Evolutionary conservation across 1,284 basidiomycete species (phyloP), one percentile per base, ranked within the genome.

Genomic region (Anthracocystis panici-leucophaei): DNA sequence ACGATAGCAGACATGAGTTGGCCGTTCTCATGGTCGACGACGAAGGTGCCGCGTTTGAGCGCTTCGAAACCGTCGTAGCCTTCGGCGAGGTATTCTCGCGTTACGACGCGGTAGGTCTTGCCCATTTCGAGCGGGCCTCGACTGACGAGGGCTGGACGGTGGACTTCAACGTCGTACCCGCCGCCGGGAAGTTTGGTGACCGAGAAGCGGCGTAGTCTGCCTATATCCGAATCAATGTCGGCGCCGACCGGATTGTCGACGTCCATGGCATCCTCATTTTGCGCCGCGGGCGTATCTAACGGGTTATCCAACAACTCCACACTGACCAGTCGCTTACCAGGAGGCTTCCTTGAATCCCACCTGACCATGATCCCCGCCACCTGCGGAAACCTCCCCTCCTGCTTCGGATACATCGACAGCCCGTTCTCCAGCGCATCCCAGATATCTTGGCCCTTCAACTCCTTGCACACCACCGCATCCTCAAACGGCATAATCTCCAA

Each of bases 381-480:
- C 23, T 94, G 89, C 0, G 94, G 94, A 85, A 97, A 97, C 4
- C 94, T 92, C 14, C 93, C 94, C 88, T 96, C 94, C 86, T 95
- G 94, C 20, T 92, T 91, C 5, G 94, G 94, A 89, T 92, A 96
- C 58, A 90, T 92, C 57, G 87, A 88, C 14, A 97, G 87, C 1
- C 90, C 90, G 31, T 89, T 88, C 83, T 97, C 94, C 20, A 96
- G 80, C 0, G 92, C 90, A 58, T 91, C 91, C 93, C 93, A 95
- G 41, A 96, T 89, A 0, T 91, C 88, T 78, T 89, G 88, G 0
- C 94, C 94, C 75, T 93, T 92, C 16, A 96, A 85, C 86, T 94
- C 92, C 31, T 94, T 83, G 8, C 94, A 93, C 2, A 97, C 89
- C 12, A 81, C 61, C 0, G 94, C 91, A 80, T 97, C 94, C 68